A percentile compares a stretch with the other conserved stretches of the same genome.
Conservation (phyloP, 2,329 filamentous ascomycete genomes). For the Penicillium glabrum region DNA sequence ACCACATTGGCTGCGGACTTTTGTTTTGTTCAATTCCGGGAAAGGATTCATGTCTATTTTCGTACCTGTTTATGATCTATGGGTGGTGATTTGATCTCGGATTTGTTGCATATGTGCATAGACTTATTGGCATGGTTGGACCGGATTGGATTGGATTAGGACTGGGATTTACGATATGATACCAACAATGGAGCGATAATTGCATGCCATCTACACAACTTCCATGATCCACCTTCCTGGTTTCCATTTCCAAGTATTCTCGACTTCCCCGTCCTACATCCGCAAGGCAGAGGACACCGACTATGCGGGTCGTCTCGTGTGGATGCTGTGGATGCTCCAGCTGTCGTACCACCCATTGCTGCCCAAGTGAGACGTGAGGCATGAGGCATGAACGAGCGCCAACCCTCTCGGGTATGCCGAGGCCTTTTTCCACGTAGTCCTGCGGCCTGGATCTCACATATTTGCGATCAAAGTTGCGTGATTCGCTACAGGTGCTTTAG, state of each 20-base stretch:
- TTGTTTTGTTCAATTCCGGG: conserved; percentile 2
- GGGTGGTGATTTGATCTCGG: conserved; percentile 13
- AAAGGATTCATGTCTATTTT: conserved; percentile 6
- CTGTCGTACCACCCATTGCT: conserved; percentile 12
- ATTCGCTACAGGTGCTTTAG: not conserved
- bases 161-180: conserved; percentile 22
- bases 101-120: conserved; percentile 17
- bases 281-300: conserved; percentile 1
- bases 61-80: conserved; percentile 8
- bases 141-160: conserved; percentile 16
- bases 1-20: not conserved
- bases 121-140: conserved; percentile 8
- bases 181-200: conserved; percentile 18
- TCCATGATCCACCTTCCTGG: not conserved
- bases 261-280: conserved; percentile 4
- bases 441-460: not conserved
- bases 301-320: conserved; percentile 11
- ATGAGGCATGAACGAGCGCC: conserved; percentile 3
- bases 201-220: conserved; percentile 3
- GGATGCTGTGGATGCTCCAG: conserved; percentile 1
- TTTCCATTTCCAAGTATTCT: not conserved
- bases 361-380: conserved; percentile 16
- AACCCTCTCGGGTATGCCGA: conserved; percentile 8
- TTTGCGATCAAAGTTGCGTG: not conserved
- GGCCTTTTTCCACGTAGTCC: not conserved